Conservation (phyloP, 805 yeast species). For the Zygosaccharomyces rouxii region DNA sequence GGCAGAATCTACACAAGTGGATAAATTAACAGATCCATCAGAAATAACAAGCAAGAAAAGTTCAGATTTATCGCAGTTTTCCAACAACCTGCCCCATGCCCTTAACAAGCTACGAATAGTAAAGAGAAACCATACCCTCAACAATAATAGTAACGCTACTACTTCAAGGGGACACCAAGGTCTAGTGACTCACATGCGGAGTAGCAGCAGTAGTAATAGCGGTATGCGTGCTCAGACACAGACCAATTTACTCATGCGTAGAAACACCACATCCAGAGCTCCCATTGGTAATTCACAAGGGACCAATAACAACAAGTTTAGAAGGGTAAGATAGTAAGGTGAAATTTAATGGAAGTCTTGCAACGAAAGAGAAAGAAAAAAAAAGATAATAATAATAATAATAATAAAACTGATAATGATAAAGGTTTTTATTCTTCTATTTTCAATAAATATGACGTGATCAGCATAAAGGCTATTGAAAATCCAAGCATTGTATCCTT, state of each 20-base stretch:
- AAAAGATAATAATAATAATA: neutral
- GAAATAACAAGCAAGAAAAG: neutral
- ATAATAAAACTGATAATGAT: neutral
- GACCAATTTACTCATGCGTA: constrained; percentile 11
- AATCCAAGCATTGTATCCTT: neutral
- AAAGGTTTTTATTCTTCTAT: neutral
- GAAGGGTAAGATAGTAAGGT: constrained; percentile 7
- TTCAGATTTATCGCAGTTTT: constrained; percentile 20
- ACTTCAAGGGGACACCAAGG: constrained; percentile 19
- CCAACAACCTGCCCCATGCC: constrained; percentile 27
- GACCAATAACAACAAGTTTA: constrained; percentile 8
- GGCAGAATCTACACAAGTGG: constrained; percentile 18
- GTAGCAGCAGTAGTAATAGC: constrained; percentile 13
- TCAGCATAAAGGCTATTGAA: constrained; percentile 5
- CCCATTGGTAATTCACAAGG: neutral
- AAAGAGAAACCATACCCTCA: constrained; percentile 24
- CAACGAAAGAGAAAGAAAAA: neutral
- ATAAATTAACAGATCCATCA: constrained; percentile 7
- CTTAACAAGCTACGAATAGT: constrained; percentile 24
- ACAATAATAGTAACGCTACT: constrained; percentile 5
- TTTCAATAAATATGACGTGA: constrained; percentile 3
- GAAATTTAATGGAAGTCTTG: neutral
- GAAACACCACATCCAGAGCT: constrained; percentile 7
- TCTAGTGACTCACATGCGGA: constrained; percentile 21
- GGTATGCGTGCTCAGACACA: constrained; percentile 8